Evolutionary conservation across 2,329 filamentous ascomycete genomes (phyloP), one percentile per base, ranked within the genome.

Genomic region (Ascochyta rabiei): DNA sequence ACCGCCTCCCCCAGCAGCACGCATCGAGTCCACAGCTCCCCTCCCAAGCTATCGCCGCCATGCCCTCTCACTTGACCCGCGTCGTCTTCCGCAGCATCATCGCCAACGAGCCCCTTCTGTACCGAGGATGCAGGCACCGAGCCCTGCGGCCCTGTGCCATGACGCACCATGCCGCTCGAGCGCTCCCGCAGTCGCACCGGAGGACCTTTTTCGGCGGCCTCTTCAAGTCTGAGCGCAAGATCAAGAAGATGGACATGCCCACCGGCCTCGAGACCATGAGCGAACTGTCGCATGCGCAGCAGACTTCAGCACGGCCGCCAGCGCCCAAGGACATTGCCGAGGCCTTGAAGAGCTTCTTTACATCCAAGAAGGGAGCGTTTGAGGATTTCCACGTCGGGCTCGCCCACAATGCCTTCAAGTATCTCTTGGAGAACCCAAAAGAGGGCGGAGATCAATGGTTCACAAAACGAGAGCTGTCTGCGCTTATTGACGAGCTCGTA

Each of bases 181-280:
- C 55, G 13, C 44, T 64, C 0, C 45, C 62, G 3, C 59, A 59
- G 15, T 48, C 72, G 6, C 79, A 81, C 60, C 75, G 79, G 43
- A 79, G 87, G 59, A 82, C 82, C 3, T 86, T 93, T 53, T 81
- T 92, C 64, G 81, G 82, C 23, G 77, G 91, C 41, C 83, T 89
- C 59, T 85, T 89, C 61, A 85, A 86, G 64, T 77, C 84, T 9
- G 82, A 85, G 16, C 81, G 84, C 49, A 72, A 72, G 54, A 75
- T 86, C 38, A 87, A 86, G 71, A 80, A 85, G 19, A 80, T 86
- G 45, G 82, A 86, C 64, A 78, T 87, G 56, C 89, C 86, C 66
- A 89, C 85, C 0, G 92, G 91, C 48, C 84, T 92, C 67, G 85
- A 86, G 60, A 83, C 82, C 15, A 84, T 96, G 77, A 83, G 89